A percentile compares a stretch with the other conserved stretches of the same genome.
Evolutionary conservation across 345 rosid genomes (phyloP).

Genomic region (Hibiscus trionum): DNA sequence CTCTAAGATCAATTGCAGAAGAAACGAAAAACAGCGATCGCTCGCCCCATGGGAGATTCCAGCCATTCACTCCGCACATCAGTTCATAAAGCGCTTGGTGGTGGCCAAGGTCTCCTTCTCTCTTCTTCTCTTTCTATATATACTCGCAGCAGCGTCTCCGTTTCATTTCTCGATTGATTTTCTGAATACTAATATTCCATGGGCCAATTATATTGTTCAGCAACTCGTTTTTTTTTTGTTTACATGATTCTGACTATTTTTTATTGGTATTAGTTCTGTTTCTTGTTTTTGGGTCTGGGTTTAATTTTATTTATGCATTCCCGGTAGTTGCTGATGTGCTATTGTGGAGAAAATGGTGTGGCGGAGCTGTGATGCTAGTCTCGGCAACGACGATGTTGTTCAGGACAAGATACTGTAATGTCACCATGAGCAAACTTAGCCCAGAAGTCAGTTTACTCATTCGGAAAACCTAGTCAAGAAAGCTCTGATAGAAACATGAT

Average conservation of each 20-base stretch:
- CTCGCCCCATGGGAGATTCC: conserved; percentile 45
- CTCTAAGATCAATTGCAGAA: conserved; percentile 1
- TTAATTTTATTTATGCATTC: neutral
- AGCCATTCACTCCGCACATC: conserved; percentile 35
- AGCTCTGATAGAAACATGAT: neutral
- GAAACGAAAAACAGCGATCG: conserved; percentile 13
- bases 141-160: neutral
- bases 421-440: neutral
- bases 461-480: neutral
- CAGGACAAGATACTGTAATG: neutral
- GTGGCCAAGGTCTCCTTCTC: conserved; percentile 45
- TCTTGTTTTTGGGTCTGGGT: neutral
- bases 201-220: neutral
- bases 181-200: neutral
- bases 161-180: conserved; percentile 16
- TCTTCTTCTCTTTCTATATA: neutral
- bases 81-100: conserved; percentile 76
- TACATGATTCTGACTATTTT: neutral
- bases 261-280: neutral
- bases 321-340: conserved; percentile 69
- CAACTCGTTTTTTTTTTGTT: neutral
- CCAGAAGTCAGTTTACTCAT: neutral
- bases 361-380: conserved; percentile 37
- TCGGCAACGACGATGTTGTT: conserved; percentile 39
- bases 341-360: conserved; percentile 64